Percentiles rank a stretch among this genome's conserved stretches.
phyloP scores from a whole-genome alignment of 345 rosid genomes.

The Theobroma cacao region DNA sequence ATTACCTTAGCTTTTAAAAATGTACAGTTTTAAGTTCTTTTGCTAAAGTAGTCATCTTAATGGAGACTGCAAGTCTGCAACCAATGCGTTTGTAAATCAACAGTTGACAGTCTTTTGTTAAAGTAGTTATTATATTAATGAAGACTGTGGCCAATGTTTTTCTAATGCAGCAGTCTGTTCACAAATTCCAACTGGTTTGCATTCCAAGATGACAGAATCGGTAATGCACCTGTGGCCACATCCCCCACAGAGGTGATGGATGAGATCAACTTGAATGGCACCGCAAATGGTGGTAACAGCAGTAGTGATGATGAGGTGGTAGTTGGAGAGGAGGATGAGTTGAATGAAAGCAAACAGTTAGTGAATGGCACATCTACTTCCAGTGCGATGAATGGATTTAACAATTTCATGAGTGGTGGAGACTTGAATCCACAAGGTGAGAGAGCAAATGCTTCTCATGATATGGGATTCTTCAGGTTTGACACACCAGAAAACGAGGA shows the following conservation, averaged over 20 bases:
- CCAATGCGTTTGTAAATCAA: too few species aligned
- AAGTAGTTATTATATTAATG: background rate
- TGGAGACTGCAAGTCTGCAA: background rate
- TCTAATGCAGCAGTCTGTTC: conserved; percentile 62
- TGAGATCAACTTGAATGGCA: conserved; percentile 67
- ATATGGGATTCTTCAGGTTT: conserved; percentile 50
- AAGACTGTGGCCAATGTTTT: background rate
- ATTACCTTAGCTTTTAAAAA: background rate
- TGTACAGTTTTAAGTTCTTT: background rate
- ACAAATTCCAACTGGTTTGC: conserved; percentile 98
- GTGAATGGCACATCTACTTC: conserved; percentile 54
- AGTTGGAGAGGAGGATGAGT: conserved; percentile 70
- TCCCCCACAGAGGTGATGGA: conserved; percentile 73
- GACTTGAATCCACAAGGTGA: conserved; percentile 26
- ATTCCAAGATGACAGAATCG: conserved; percentile 76
- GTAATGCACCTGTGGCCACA: conserved; percentile 45
- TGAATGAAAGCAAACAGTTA: conserved; percentile 48
- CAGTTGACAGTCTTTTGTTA: background rate
- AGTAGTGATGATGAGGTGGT: conserved; percentile 94
- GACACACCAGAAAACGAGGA: conserved; percentile 55
- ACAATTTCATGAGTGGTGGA: conserved; percentile 18
- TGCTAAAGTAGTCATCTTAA: background rate
- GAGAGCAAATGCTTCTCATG: conserved; percentile 37
- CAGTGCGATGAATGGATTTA: conserved; percentile 30
- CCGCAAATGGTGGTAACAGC: conserved; percentile 57